Percentiles rank a stretch among this genome's conserved stretches.
phyloP scores from a whole-genome alignment of 805 yeast species.

The Kurtzmaniella fragi region DNA sequence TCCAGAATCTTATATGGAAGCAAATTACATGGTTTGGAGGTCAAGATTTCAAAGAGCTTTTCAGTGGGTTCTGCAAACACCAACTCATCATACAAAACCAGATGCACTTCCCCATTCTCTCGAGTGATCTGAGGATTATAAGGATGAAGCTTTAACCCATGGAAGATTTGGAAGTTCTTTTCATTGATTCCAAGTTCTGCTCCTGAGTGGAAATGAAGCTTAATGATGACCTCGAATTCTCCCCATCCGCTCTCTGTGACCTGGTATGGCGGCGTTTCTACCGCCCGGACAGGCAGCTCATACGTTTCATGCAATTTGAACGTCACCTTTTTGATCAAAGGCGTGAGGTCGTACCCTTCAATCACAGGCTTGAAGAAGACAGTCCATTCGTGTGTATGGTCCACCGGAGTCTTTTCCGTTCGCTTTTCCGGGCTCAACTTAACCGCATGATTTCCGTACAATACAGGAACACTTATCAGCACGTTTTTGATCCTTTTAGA shows the following conservation, averaged over 20 bases:
- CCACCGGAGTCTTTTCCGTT: constrained; percentile 52
- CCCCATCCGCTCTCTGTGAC: constrained; percentile 99
- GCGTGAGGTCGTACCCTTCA: constrained; percentile 69
- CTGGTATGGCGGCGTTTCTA: constrained; percentile 89
- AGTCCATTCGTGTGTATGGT: constrained; percentile 96
- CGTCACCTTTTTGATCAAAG: constrained; percentile 81
- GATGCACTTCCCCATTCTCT: constrained; percentile 39
- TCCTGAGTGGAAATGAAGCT: constrained; percentile 80
- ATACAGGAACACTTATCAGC: constrained; percentile 39
- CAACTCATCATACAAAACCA: constrained; percentile 73
- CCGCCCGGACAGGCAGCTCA: constrained; percentile 75
- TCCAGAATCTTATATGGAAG: constrained; percentile 36
- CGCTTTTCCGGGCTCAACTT: constrained; percentile 33
- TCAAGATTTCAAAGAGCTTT: constrained; percentile 70
- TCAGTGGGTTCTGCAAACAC: constrained; percentile 97
- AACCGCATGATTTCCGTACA: constrained; percentile 38
- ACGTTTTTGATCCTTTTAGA: constrained; percentile 23
- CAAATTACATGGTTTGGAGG: constrained; percentile 58
- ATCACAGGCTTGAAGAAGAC: constrained; percentile 77
- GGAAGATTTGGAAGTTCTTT: constrained; percentile 79
- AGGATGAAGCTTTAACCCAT: constrained; percentile 89
- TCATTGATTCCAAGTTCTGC: constrained; percentile 62
- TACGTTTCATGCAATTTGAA: constrained; percentile 96
- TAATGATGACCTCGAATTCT: constrained; percentile 88
- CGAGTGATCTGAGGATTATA: constrained; percentile 45